phyloP scores from a whole-genome alignment of 2,329 filamentous ascomycete species.

The Sporothrix pseudoabietina region DNA sequence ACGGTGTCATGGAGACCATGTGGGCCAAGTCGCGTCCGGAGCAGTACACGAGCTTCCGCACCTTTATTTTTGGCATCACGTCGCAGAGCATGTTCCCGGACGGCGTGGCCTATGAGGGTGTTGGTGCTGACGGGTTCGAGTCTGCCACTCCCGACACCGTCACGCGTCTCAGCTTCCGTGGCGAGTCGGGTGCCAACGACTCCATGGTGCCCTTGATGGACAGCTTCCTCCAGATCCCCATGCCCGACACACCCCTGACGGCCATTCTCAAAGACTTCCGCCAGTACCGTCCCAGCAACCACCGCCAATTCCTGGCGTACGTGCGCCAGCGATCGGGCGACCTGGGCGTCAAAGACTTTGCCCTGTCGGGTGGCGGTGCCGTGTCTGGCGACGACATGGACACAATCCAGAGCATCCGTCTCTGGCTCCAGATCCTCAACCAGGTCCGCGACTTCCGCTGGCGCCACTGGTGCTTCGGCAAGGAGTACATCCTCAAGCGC shows the following conservation, averaged over 20 bases:
- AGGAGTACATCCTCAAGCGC: slow-evolving; percentile 81
- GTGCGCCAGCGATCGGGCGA: slow-evolving; percentile 57
- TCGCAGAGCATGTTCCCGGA: slow-evolving; percentile 92
- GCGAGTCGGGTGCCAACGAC: slow-evolving; percentile 92
- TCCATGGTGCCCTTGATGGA: slow-evolving; percentile 91
- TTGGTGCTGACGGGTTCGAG: slow-evolving; percentile 56
- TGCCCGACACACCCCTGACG: slow-evolving; percentile 88
- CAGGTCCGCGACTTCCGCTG: slow-evolving; percentile 81
- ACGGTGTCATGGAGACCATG: slow-evolving; percentile 84
- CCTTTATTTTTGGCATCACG: slow-evolving; percentile 96
- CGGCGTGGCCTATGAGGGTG: slow-evolving; percentile 85
- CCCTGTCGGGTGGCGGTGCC: slow-evolving; percentile 44
- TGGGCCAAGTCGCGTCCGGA: slow-evolving; percentile 81
- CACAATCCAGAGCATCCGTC: slow-evolving; percentile 54
- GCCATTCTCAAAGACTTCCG: slow-evolving; percentile 87
- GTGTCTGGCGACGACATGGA: slow-evolving; percentile 38
- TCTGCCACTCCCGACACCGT: not conserved
- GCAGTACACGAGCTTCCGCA: slow-evolving; percentile 86
- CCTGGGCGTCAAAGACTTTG: slow-evolving; percentile 61
- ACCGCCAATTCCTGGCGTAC: slow-evolving; percentile 79
- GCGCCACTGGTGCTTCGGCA: slow-evolving; percentile 83
- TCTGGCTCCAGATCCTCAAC: slow-evolving; percentile 68
- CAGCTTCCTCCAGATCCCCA: slow-evolving; percentile 79
- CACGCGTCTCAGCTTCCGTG: slow-evolving; percentile 74
- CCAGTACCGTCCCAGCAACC: slow-evolving; percentile 83